A percentile compares a stretch with the other conserved stretches of the same genome.
phyloP scores from a whole-genome alignment of 371 early-diverging fungal genomes.

The Syncephalastrum racemosum region DNA sequence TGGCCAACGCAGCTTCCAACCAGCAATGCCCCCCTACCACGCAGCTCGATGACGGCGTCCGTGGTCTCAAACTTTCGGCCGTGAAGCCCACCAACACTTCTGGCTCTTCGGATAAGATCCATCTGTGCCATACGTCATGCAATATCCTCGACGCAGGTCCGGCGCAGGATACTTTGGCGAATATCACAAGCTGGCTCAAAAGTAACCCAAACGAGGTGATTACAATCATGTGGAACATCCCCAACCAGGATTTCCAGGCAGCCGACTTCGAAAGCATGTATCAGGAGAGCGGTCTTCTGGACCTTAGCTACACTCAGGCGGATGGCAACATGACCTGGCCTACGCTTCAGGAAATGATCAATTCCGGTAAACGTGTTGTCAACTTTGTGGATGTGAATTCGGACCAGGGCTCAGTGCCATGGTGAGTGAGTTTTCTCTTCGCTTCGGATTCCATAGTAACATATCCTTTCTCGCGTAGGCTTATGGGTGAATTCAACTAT shows the following conservation, averaged over 20 bases:
- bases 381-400: slow-evolving; percentile 62
- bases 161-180: slow-evolving; percentile 45
- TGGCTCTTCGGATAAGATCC: slow-evolving; percentile 37
- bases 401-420: slow-evolving; percentile 55
- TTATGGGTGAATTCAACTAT: slow-evolving; percentile 53
- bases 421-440: slow-evolving; percentile 40
- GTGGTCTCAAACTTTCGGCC: slow-evolving; percentile 72
- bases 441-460: neutral
- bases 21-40: slow-evolving; percentile 59
- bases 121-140: slow-evolving; percentile 72
- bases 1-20: slow-evolving; percentile 61
- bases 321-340: slow-evolving; percentile 59
- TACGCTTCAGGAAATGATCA: slow-evolving; percentile 63
- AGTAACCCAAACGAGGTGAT: slow-evolving; percentile 68
- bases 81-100: slow-evolving; percentile 31
- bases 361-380: slow-evolving; percentile 63
- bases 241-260: slow-evolving; percentile 42
- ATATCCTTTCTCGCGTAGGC: slow-evolving; percentile 30
- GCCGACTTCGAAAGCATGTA: slow-evolving; percentile 56
- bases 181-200: slow-evolving; percentile 57
- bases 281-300: slow-evolving; percentile 53
- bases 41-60: slow-evolving; percentile 72
- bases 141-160: slow-evolving; percentile 60
- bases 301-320: slow-evolving; percentile 52
- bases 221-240: slow-evolving; percentile 73